Evolutionary conservation across 257 asterid genomes (phyloP).

Genomic region (Primulina eburnea): DNA sequence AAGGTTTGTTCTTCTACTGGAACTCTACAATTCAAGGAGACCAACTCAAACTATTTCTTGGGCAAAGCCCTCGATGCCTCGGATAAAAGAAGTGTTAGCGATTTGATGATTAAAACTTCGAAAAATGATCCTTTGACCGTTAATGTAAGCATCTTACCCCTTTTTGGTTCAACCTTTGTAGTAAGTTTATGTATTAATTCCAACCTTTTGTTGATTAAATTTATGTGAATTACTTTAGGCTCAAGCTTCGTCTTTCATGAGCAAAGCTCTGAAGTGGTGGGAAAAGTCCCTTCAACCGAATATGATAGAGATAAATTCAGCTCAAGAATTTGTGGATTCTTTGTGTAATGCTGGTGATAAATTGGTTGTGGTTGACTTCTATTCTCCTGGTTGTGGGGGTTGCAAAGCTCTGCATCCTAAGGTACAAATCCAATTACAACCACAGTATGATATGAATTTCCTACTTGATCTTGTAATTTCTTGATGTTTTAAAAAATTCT

Average conservation of each 20-base stretch:
- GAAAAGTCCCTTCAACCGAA: slow-evolving; percentile 71
- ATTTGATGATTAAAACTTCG: slow-evolving; percentile 35
- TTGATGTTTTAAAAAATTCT: background rate
- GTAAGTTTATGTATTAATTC: background rate
- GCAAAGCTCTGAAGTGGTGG: slow-evolving; percentile 81
- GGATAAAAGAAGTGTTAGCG: slow-evolving; percentile 34
- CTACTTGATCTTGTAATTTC: background rate
- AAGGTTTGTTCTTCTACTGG: slow-evolving; percentile 41
- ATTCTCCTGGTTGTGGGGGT: slow-evolving; percentile 97
- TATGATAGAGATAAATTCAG: slow-evolving; percentile 78
- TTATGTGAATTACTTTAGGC: slow-evolving; percentile 41
- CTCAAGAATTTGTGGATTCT: slow-evolving; percentile 56
- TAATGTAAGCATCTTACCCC: slow-evolving; percentile 36
- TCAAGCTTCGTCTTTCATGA: slow-evolving; percentile 44
- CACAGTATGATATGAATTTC: background rate
- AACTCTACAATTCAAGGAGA: slow-evolving; percentile 41
- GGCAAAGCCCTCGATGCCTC: slow-evolving; percentile 45
- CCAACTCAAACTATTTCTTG: slow-evolving; percentile 43
- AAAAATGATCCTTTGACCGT: slow-evolving; percentile 35
- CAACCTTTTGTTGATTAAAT: background rate
- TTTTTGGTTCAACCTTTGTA: background rate
- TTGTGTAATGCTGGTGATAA: slow-evolving; percentile 75
- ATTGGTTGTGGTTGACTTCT: slow-evolving; percentile 75
- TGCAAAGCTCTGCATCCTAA: slow-evolving; percentile 90
- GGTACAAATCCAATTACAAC: slow-evolving; percentile 34